Conservation (phyloP, 2,329 filamentous ascomycete genomes). For the Claviceps arundinis region DNA sequence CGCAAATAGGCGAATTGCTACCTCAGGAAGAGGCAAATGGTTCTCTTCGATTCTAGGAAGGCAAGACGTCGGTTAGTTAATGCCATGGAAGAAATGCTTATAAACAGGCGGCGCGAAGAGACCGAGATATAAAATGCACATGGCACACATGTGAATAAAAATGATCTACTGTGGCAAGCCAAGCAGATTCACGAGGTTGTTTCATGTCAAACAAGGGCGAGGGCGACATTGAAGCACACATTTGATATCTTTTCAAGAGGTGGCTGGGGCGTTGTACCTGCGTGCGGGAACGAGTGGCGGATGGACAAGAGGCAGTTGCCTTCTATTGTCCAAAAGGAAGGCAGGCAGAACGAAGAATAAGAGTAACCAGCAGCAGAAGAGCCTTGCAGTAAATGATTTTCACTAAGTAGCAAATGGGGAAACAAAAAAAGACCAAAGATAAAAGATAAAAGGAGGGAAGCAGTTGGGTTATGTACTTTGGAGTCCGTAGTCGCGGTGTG, state of each 20-base stretch:
- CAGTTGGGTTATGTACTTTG: constrained; percentile 5
- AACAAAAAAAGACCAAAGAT: too few relatives aligned
- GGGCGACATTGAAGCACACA: background rate
- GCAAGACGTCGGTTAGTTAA: background rate
- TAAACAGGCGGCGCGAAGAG: background rate
- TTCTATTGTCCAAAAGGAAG: background rate
- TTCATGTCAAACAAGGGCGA: background rate
- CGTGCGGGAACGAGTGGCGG: background rate
- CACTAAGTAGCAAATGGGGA: background rate
- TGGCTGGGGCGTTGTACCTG: background rate
- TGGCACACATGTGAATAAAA: background rate
- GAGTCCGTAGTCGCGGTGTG: constrained; percentile 1
- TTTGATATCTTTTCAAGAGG: background rate
- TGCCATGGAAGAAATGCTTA: background rate
- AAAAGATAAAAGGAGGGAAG: constrained; percentile 1
- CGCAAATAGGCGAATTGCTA: background rate
- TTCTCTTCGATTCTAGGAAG: background rate
- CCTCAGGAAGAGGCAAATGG: background rate
- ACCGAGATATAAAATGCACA: background rate
- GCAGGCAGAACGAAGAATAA: background rate
- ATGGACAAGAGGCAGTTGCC: background rate
- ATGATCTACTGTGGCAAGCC: background rate
- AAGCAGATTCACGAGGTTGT: background rate
- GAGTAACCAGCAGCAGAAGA: background rate
- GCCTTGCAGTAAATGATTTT: background rate